Evolutionary conservation across 345 rosid genomes (phyloP), one percentile per base, ranked within the genome.

Genomic region (Diplotaxis tenuifolia): DNA sequence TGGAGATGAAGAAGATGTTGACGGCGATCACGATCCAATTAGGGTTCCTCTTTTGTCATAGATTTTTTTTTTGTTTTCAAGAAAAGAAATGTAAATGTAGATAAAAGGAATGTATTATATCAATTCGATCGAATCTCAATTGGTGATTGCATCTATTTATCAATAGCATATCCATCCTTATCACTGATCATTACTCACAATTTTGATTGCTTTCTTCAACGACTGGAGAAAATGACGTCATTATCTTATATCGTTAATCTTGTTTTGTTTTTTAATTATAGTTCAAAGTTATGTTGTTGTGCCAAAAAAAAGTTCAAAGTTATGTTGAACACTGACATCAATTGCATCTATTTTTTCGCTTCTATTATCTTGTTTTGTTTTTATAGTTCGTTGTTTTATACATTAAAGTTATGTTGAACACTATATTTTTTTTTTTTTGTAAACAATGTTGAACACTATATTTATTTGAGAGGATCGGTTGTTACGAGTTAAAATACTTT

Each of bases 41-140:
- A 79, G 71, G 50, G 73, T 74, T 79, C 81, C 85, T 72, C 85
- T 86, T 58, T 63, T 88, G 69, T 77, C 47, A 63, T 86, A 73
- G 82, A 36, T 49, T 31, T 20, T 49, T 12, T 58, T 25, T 25
- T 71, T 54, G 38, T 16, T 11, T 52, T 12, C 3, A 0, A 67
- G 14, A 19, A 42, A 42, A 42, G 6, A 42, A n/a, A 45, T 45
- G 6, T 61, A 0, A 72, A 45, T 20, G 36, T 73, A 28, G 34
- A 73, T 65, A 73, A 38, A 23, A 7, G 29, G 14, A 72, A 63
- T 36, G 31, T 23, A 58, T 1, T 23, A 58, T 1, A 45, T 45
- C 50, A 45, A 45, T 40, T 40, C 4, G 50, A 45, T 42, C 15
- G 7, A 29, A 38, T 40, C 47, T 40, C 15, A 34, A 10, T 62